Percentiles rank a stretch among this genome's conserved stretches.
phyloP scores from a whole-genome alignment of 2,329 filamentous ascomycete genomes.

The Monosporascus sp. region DNA sequence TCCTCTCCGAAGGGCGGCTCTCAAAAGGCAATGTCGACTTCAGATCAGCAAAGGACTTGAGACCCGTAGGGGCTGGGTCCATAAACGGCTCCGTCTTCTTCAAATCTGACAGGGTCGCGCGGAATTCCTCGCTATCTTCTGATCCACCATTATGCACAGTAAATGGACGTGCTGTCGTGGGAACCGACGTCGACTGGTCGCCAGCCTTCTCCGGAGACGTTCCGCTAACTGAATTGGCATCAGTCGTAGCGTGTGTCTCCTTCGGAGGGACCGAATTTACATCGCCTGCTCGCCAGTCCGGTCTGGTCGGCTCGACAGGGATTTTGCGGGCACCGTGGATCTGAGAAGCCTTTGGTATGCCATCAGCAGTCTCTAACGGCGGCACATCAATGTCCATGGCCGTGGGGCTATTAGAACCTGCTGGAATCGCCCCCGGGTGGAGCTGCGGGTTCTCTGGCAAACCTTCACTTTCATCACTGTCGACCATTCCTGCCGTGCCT shows the following conservation, averaged over 20 bases:
- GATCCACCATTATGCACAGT: slow-evolving; percentile 40
- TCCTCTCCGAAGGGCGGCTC: slow-evolving; percentile 40
- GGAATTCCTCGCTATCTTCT: slow-evolving; percentile 51
- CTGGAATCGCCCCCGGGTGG: slow-evolving; percentile 14
- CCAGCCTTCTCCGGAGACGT: slow-evolving; percentile 13
- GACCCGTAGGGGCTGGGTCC: slow-evolving; percentile 36
- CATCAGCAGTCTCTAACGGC: slow-evolving; percentile 22
- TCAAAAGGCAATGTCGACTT: slow-evolving; percentile 53
- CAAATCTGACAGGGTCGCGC: slow-evolving; percentile 48
- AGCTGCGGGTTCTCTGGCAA: slow-evolving; percentile 16
- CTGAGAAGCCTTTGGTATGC: slow-evolving; percentile 17
- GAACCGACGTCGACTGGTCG: slow-evolving; percentile 9
- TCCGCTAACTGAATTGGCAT: slow-evolving; percentile 18
- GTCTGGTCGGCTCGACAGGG: slow-evolving; percentile 51
- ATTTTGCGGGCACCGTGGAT: slow-evolving; percentile 43
- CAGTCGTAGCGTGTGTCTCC: slow-evolving; percentile 10
- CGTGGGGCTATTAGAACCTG: slow-evolving; percentile 41
- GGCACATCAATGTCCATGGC: slow-evolving; percentile 64
- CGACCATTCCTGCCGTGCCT: slow-evolving; percentile 39
- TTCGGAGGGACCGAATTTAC: slow-evolving; percentile 24
- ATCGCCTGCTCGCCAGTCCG: slow-evolving; percentile 54
- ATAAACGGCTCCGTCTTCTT: slow-evolving; percentile 51
- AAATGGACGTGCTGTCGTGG: slow-evolving; percentile 14
- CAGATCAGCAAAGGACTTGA: slow-evolving; percentile 51
- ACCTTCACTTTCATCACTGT: slow-evolving; percentile 41